Percentiles rank a stretch among this genome's conserved stretches.
Conservation (phyloP, 441 rosid species). For the Gossypium davidsonii region DNA sequence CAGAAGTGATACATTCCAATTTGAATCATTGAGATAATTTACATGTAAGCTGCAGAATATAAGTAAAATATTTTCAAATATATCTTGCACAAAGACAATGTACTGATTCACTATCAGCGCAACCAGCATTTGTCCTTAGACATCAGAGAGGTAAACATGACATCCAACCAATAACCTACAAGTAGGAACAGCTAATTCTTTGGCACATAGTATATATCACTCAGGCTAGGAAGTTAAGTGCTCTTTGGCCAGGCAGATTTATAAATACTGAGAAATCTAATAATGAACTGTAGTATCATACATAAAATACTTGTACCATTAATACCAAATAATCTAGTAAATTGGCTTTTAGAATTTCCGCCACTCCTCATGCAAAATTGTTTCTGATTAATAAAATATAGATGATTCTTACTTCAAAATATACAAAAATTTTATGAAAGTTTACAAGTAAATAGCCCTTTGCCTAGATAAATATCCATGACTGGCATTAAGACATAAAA, state of each 20-base stretch:
- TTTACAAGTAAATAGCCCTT: background rate
- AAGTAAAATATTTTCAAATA: background rate
- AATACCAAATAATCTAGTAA: background rate
- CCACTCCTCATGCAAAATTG: background rate
- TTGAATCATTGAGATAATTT: background rate
- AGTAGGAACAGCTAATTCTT: background rate
- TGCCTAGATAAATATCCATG: background rate
- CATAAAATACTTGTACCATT: background rate
- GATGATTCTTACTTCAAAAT: background rate
- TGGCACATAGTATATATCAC: background rate
- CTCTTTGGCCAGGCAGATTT: background rate
- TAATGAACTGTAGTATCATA: background rate
- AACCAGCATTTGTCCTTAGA: background rate
- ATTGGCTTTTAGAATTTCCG: background rate
- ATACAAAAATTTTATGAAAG: background rate
- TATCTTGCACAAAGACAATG: constrained; percentile 5
- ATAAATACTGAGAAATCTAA: background rate
- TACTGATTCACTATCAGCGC: background rate
- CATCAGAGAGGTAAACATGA: background rate
- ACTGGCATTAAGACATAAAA: background rate
- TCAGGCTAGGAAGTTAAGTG: background rate
- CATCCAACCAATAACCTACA: background rate
- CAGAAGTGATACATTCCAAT: background rate
- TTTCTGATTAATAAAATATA: constrained; percentile 3
- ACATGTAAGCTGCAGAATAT: background rate